Base-by-base conservation (phyloP, 805 yeast genomes). In the Hanseniaspora nectarophila region DNA sequence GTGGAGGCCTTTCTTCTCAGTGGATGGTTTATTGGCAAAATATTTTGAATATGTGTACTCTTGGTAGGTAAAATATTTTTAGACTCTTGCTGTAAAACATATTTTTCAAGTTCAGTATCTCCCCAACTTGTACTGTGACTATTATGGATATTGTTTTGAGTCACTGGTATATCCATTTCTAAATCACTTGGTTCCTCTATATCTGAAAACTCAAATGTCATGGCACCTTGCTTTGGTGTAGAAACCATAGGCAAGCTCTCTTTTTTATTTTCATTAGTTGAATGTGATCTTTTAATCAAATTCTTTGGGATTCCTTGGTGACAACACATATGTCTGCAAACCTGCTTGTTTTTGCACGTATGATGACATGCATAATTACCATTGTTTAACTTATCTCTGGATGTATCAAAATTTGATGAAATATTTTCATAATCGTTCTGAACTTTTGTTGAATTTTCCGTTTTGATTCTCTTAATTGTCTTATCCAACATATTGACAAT, bases 271-370 rank as follows among this genome's bases (percentile, higher is more conserved):
- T 8, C 13, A n/a, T 9, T 7, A 26, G 33, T 8, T 1, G 13
- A 21, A 10, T 7, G 15, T 40, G 43, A 5, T 10, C 13, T 51
- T 29, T 21, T 53, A 45, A 26, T 59, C 18, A 35, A 44, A 45
- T 5, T 47, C 45, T 32, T 45, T 53, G 2, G 69, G 18, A 69
- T 59, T 1, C 78, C 78, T 34, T 71, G 73, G 37, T 70, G 67
- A 54, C 79, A 75, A 48, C 78, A 74, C 4, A 70, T 46, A 57
- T 75, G 78, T 10, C 77, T 67, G 51, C 78, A 75, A 0, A 56
- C 61, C 2, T n/a, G 28, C 42, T 60, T 61, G 56, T 62, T 67
- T 45, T 67, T 72, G 55, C 78, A 75, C 4, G 60, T 45, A 56
- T 75, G 78, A 38, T 66, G 60, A 53, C 78, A 75, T 38, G 64